Evolutionary conservation across 768 basidiomycete species (phyloP).

Genomic region (Rhodosporidiobolus odoratus): DNA sequence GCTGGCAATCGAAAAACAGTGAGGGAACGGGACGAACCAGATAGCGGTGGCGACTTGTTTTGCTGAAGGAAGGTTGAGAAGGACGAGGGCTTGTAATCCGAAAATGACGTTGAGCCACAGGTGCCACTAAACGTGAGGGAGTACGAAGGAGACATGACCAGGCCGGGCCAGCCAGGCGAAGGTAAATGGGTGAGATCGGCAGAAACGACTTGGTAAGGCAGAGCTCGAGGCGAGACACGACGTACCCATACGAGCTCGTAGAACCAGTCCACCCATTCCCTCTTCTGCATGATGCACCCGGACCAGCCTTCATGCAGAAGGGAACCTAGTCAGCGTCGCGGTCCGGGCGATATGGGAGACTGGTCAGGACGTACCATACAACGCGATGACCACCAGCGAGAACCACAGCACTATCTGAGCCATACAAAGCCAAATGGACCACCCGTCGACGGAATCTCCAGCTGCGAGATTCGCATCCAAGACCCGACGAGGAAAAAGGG

Average conservation of each 20-base stretch:
- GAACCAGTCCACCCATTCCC: slow-evolving; percentile 20
- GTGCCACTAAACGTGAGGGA: too few species aligned
- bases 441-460: slow-evolving; percentile 1
- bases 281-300: background rate
- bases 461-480: background rate
- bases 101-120: slow-evolving; percentile 72
- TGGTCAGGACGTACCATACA: too few species aligned
- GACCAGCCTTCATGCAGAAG: slow-evolving; percentile 10
- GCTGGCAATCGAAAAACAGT: too few species aligned
- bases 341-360: too few species aligned
- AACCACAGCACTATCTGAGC: background rate
- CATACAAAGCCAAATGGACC: background rate
- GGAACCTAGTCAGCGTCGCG: background rate
- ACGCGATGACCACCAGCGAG: background rate
- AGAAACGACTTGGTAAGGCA: background rate
- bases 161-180: too few species aligned
- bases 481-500: background rate
- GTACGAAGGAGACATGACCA: too few species aligned
- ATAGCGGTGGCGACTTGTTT: background rate
- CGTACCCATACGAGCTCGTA: slow-evolving; percentile 9
- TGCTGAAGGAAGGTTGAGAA: slow-evolving; percentile 89
- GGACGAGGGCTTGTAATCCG: slow-evolving; percentile 67
- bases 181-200: too few species aligned
- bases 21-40: slow-evolving; percentile 1
- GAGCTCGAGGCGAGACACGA: background rate